A percentile compares a stretch with the other conserved stretches of the same genome.
Evolutionary conservation across 345 rosid species (phyloP).

Genomic region (Lumnitzera racemosa): DNA sequence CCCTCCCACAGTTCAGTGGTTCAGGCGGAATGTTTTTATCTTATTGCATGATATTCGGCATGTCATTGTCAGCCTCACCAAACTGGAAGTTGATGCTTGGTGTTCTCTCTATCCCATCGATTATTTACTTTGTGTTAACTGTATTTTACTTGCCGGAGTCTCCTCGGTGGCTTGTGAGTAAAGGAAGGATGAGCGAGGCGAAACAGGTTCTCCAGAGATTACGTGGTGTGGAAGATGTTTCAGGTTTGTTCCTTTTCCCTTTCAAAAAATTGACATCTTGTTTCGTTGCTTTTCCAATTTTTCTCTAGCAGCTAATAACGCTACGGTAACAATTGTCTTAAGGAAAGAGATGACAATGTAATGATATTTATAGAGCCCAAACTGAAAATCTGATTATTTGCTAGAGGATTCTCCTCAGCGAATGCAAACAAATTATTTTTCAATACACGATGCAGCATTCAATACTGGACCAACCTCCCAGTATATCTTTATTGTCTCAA

Average conservation of each 20-base stretch:
- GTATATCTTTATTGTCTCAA: too few species aligned
- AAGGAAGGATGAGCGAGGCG: slow-evolving; percentile 90
- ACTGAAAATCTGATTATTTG: too few species aligned
- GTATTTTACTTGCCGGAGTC: slow-evolving; percentile 95
- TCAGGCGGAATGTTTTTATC: slow-evolving; percentile 94
- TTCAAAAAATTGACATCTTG: neutral
- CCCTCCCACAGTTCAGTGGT: slow-evolving; percentile 91
- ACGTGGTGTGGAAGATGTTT: slow-evolving; percentile 89
- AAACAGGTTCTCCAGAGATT: slow-evolving; percentile 74
- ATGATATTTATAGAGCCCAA: too few species aligned
- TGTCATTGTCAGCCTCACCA: slow-evolving; percentile 65
- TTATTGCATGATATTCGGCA: slow-evolving; percentile 84
- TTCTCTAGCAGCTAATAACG: neutral
- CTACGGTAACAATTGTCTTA: neutral
- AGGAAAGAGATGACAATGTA: neutral
- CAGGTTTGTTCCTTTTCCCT: slow-evolving; percentile 33
- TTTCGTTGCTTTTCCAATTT: slow-evolving; percentile 2
- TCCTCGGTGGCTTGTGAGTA: slow-evolving; percentile 98
- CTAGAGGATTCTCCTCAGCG: too few species aligned
- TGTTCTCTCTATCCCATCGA: slow-evolving; percentile 78
- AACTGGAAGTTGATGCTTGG: slow-evolving; percentile 97
- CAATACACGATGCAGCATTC: too few species aligned
- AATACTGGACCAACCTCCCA: too few species aligned
- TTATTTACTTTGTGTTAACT: slow-evolving; percentile 49
- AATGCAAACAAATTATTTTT: too few species aligned